Percentiles rank a stretch among this genome's conserved stretches.
phyloP scores from a whole-genome alignment of 2,329 filamentous ascomycete genomes.

The Fusarium humuli region DNA sequence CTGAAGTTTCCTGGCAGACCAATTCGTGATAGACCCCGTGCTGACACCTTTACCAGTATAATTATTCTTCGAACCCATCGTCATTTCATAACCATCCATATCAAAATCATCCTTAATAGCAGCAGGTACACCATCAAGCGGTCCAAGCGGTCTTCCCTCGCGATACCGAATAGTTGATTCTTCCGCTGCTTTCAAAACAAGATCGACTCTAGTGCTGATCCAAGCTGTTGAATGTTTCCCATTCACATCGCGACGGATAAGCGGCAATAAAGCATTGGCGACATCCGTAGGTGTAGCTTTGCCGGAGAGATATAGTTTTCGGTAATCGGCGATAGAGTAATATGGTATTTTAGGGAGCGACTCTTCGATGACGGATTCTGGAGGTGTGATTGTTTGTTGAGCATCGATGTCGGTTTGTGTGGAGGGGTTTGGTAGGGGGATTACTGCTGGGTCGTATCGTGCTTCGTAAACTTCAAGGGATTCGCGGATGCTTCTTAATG shows the following conservation, averaged over 20 bases:
- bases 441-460: conserved; percentile 59
- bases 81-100: conserved; percentile 76
- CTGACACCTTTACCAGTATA: conserved; percentile 62
- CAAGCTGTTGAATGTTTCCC: conserved; percentile 58
- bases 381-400: background rate
- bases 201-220: conserved; percentile 56
- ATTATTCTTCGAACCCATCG: conserved; percentile 70
- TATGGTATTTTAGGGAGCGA: background rate
- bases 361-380: background rate
- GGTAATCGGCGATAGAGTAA: conserved; percentile 59
- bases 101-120: conserved; percentile 83
- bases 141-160: conserved; percentile 67
- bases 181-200: conserved; percentile 56
- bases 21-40: conserved; percentile 63
- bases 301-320: conserved; percentile 57
- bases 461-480: conserved; percentile 63
- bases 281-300: conserved; percentile 60
- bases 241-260: conserved; percentile 56
- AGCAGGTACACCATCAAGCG: conserved; percentile 78
- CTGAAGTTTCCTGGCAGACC: conserved; percentile 76
- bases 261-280: conserved; percentile 56
- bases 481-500: conserved; percentile 64
- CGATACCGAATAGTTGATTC: conserved; percentile 61
- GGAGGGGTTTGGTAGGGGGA: conserved; percentile 49
- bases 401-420: background rate